Evolutionary conservation across 75 land plant genomes (phyloP).

Genomic region (Picea glauca): DNA sequence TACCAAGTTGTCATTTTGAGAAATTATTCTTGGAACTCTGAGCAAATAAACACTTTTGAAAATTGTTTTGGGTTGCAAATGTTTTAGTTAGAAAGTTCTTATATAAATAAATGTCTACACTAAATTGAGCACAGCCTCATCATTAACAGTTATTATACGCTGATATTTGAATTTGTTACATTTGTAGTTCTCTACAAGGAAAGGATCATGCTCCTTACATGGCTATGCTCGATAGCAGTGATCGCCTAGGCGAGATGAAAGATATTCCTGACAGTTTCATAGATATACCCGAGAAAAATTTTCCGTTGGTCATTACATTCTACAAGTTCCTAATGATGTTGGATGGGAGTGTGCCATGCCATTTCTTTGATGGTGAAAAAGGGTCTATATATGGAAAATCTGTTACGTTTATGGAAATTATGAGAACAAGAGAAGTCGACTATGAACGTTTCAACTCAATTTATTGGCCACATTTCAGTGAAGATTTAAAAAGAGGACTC

Average conservation of each 20-base stretch:
- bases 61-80: not conserved
- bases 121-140: not conserved
- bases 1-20: not conserved
- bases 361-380: constrained; percentile 18
- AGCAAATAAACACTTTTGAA: not conserved
- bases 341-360: constrained; percentile 42
- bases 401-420: constrained; percentile 17
- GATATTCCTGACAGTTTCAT: constrained; percentile 49
- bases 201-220: not conserved
- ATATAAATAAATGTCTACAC: not conserved
- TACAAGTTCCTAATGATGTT: constrained; percentile 56
- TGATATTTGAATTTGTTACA: not conserved
- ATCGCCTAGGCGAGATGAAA: constrained; percentile 5
- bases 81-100: not conserved
- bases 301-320: constrained; percentile 60
- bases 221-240: constrained; percentile 30
- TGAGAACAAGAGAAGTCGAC: constrained; percentile 44
- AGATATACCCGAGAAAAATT: constrained; percentile 19
- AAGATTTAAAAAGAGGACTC: constrained; percentile 35
- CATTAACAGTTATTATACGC: not conserved
- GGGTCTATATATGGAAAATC: constrained; percentile 18
- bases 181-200: constrained; percentile 6
- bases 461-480: constrained; percentile 68
- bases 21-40: not conserved
- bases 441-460: constrained; percentile 36